Evolutionary conservation across 179 eudicot genomes (phyloP).

Genomic region (Heliamphora pulchella): DNA sequence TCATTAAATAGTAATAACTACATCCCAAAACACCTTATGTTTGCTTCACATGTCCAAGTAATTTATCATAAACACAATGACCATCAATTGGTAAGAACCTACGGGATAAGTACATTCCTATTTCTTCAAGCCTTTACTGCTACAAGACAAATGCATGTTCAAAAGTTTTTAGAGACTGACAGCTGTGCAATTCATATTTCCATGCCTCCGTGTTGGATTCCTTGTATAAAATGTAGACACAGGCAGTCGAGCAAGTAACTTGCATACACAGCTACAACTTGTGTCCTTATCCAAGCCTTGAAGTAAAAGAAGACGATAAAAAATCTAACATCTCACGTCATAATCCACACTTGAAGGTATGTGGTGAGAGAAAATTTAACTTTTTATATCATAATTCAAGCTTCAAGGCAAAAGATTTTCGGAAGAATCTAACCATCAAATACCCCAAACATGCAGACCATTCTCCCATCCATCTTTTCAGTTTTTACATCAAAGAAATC

Average conservation of each 20-base stretch:
- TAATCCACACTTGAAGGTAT: neutral
- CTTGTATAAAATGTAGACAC: neutral
- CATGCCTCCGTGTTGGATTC: neutral
- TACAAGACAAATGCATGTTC: neutral
- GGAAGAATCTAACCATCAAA: slow-evolving; percentile 72
- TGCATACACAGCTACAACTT: neutral
- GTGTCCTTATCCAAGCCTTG: neutral
- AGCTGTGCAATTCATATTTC: neutral
- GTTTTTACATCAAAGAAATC: slow-evolving; percentile 86
- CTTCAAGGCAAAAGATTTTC: slow-evolving; percentile 12
- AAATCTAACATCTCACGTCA: neutral
- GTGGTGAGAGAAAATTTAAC: too few species aligned
- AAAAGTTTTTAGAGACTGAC: neutral
- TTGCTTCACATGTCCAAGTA: slow-evolving; percentile 11
- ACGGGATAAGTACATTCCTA: neutral
- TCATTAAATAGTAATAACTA: neutral
- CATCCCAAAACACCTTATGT: neutral
- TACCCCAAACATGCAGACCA: slow-evolving; percentile 85
- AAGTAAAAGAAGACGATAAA: neutral
- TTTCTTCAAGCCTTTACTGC: neutral
- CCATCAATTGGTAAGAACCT: neutral
- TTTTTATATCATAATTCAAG: neutral
- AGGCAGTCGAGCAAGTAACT: neutral
- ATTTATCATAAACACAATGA: neutral
- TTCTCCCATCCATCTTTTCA: slow-evolving; percentile 58